Base-by-base conservation (phyloP, 805 yeast species). In the Hanseniaspora vineae region DNA sequence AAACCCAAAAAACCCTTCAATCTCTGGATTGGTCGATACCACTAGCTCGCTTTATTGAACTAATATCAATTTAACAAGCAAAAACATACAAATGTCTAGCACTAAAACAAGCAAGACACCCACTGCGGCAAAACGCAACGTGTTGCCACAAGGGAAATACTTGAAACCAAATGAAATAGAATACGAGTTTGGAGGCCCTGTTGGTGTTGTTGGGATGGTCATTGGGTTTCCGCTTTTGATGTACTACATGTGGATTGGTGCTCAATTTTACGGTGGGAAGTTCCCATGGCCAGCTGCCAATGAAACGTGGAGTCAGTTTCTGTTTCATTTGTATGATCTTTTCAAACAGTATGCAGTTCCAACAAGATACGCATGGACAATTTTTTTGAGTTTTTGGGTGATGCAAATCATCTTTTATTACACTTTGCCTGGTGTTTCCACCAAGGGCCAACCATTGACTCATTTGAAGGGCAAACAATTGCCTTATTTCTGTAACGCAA, bases 161-260 rank as follows among this genome's bases (percentile, higher is more conserved):
- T 53, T 70, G 50, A 66, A 69, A 48, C 66, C 67, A 39, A 76
- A 77, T 47, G 72, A 78, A 48, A 73, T 78, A 50, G 90, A 80
- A 58, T 86, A 78, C 69, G 97, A 92, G 56, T 92, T 90, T 60
- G 98, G 98, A 46, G 97, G 97, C 0, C 82, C 94, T 23, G 65
- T 72, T 6, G 98, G 98, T 49, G 96, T 87, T 44, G 49, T 81
- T 18, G 90, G 89, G 6, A 90, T 92, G 97, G 77, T 90, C 80
- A 61, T 77, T 42, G 95, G 95, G 2, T 92, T 92, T 69, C 98
- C 98, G 8, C 60, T 81, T 44, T 71, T 92, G 59, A 92, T 92
- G 98, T 86, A 82, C 73, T 92, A 92, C 67, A 83, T 92, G 92
- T 90, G 96, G 94, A 80, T 90, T 47, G 75, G 87, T 58, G 90